Conservation (phyloP, 2,329 filamentous ascomycete species). For the Hypoxylon sp. region DNA sequence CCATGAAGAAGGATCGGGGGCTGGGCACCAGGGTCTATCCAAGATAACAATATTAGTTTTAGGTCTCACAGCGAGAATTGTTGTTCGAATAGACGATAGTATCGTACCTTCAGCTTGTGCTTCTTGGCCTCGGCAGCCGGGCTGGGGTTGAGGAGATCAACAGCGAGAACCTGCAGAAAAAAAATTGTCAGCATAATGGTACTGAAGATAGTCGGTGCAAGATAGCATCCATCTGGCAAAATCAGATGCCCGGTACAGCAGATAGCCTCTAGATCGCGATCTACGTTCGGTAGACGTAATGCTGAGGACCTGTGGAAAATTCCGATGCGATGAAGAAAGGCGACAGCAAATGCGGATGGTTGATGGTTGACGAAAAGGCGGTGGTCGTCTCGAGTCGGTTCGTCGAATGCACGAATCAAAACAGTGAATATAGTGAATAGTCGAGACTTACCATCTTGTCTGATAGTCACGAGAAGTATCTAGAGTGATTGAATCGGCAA, state of each 20-base stretch:
- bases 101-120: slow-evolving; percentile 99
- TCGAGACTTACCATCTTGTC: slow-evolving; percentile 74
- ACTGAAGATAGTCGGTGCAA: slow-evolving; percentile 16
- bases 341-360: slow-evolving; percentile 17
- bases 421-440: slow-evolving; percentile 11
- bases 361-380: not conserved
- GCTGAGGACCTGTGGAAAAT: not conserved
- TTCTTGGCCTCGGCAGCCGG: slow-evolving; percentile 98
- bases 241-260: not conserved
- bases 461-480: slow-evolving; percentile 55
- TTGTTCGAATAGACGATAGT: slow-evolving; percentile 30
- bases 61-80: not conserved
- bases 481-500: slow-evolving; percentile 55
- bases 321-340: not conserved
- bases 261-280: not conserved
- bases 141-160: slow-evolving; percentile 99
- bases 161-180: slow-evolving; percentile 88
- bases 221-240: slow-evolving; percentile 4
- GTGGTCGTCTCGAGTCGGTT: slow-evolving; percentile 9
- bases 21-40: slow-evolving; percentile 87
- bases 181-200: slow-evolving; percentile 57
- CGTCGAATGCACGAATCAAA: slow-evolving; percentile 21
- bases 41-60: slow-evolving; percentile 38
- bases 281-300: not conserved
- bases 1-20: slow-evolving; percentile 99